Base-by-base conservation (phyloP, 2,329 filamentous ascomycete genomes). In the Microdochium trichocladiopsis region DNA sequence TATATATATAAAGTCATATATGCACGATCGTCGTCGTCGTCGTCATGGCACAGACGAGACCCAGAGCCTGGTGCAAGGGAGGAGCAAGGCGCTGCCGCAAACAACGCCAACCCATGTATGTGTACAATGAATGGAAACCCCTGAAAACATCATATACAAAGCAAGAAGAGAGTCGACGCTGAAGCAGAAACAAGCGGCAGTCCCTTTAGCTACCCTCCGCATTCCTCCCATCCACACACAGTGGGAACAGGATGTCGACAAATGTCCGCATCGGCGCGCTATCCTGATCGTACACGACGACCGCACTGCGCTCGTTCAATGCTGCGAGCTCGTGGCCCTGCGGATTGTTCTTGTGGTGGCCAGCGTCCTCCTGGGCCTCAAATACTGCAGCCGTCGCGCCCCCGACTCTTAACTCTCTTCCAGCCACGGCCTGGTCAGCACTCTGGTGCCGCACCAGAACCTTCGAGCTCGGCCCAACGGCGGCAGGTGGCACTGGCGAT, bases 241-340 rank as follows among this genome's bases (percentile, higher is more conserved):
- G 23, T 10, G 57, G 55, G 56, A 74, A 73, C 33, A 76, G 58
- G 54, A 75, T 72, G 53, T 76, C 73, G 24, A 76, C 73, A 60
- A 74, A 76, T 2, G 71, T 76, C 53, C 51, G 61, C 55, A 50
- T 45, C 16, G 41, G 41, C 21, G 12, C 41, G 41, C 41, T 59
- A 9, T 49, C 47, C 25, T 49, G 47, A 6, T 33, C 47, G 16
- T 49, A 28, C 18, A 22, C 25, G 21, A 28, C 25, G 22, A 28
- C 47, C 14, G 47, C 47, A 10, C 47, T 16, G 16, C 47, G 25
- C 47, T 28, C 28, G 16, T 33, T 49, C 24, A 33, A 4, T 8
- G 28, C 22, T 22, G 22, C 16, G 8, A 33, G 47, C 47, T 49
- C 47, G 14, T 28, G 25, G 28, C 28, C 47, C 14, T 28, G 25